These are phyloP conservation scores for Gremmenia infestans DNA, from an alignment of 2,329 filamentous ascomycete species.

Conservation along the genomic window DNA sequence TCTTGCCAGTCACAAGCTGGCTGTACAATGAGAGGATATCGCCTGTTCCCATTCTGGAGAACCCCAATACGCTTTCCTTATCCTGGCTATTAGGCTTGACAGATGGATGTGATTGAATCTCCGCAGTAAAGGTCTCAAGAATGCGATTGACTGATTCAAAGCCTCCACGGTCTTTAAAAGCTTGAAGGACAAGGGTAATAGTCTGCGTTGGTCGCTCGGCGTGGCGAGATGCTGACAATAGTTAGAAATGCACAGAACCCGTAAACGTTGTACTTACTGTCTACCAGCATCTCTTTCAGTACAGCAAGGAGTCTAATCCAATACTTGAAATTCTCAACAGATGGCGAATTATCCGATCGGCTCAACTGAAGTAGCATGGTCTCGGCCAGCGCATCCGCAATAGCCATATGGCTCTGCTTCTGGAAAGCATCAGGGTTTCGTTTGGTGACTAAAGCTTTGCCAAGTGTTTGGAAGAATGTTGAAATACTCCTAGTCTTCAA, in stretches of 20 bases:
- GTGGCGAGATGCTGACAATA: conserved; percentile 12
- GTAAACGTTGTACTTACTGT: conserved; percentile 41
- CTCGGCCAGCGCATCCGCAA: conserved; percentile 64
- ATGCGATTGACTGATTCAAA: conserved; percentile 69
- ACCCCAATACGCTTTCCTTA: conserved; percentile 31
- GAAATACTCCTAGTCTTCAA: conserved; percentile 69
- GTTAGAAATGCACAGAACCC: conserved; percentile 7
- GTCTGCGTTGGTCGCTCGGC: conserved; percentile 42
- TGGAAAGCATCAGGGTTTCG: conserved; percentile 62
- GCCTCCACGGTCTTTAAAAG: conserved; percentile 79
- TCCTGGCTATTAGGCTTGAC: not conserved
- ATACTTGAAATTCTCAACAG: conserved; percentile 67
- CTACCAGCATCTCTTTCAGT: conserved; percentile 73
- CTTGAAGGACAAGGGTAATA: conserved; percentile 73
- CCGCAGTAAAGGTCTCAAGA: conserved; percentile 61
- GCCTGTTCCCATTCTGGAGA: conserved; percentile 58
- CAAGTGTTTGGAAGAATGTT: conserved; percentile 79
- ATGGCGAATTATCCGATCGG: conserved; percentile 39
- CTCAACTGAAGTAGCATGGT: conserved; percentile 63
- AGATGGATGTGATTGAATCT: conserved; percentile 38
- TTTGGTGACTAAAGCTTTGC: conserved; percentile 73
- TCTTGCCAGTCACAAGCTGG: conserved; percentile 70
- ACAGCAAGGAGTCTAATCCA: conserved; percentile 77
- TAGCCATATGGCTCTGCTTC: conserved; percentile 48
- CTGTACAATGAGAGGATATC: conserved; percentile 81